A percentile compares a stretch with the other conserved stretches of the same genome.
Evolutionary conservation across 352 stramenopile genomes (phyloP).

Genomic region (Globisporangium canariense): DNA sequence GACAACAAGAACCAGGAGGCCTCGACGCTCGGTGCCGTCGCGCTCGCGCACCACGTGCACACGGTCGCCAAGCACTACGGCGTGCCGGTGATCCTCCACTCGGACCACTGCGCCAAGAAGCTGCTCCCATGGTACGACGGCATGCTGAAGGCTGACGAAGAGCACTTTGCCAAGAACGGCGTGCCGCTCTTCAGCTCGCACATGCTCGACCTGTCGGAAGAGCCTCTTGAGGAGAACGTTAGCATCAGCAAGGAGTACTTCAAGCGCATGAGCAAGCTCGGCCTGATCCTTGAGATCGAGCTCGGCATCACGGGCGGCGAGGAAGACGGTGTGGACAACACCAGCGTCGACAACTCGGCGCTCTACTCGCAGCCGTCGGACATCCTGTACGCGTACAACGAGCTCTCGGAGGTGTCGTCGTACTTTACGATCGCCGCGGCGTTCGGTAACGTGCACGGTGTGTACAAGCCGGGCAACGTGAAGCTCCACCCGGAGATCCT

Average conservation of each 20-base stretch:
- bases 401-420: slow-evolving; percentile 88
- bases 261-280: slow-evolving; percentile 95
- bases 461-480: slow-evolving; percentile 99
- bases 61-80: slow-evolving; percentile 96
- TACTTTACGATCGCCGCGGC: slow-evolving; percentile 96
- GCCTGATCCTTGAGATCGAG: slow-evolving; percentile 98
- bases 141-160: slow-evolving; percentile 93
- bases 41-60: slow-evolving; percentile 94
- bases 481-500: slow-evolving; percentile 97
- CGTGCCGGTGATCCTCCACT: slow-evolving; percentile 97
- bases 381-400: slow-evolving; percentile 94
- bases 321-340: slow-evolving; percentile 99
- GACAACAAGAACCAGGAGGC: slow-evolving; percentile 93
- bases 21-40: slow-evolving; percentile 80
- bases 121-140: slow-evolving; percentile 98
- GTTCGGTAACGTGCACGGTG: slow-evolving; percentile 97
- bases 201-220: slow-evolving; percentile 99
- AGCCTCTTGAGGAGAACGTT: slow-evolving; percentile 98
- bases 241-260: slow-evolving; percentile 97
- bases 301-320: slow-evolving; percentile 98
- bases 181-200: slow-evolving; percentile 96
- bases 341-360: slow-evolving; percentile 90
- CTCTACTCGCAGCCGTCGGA: slow-evolving; percentile 94
- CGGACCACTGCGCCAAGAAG: slow-evolving; percentile 98
- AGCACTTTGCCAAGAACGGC: slow-evolving; percentile 94